Evolutionary conservation across 2,329 filamentous ascomycete species (phyloP).

Genomic region (Trematosphaeria pertusa): DNA sequence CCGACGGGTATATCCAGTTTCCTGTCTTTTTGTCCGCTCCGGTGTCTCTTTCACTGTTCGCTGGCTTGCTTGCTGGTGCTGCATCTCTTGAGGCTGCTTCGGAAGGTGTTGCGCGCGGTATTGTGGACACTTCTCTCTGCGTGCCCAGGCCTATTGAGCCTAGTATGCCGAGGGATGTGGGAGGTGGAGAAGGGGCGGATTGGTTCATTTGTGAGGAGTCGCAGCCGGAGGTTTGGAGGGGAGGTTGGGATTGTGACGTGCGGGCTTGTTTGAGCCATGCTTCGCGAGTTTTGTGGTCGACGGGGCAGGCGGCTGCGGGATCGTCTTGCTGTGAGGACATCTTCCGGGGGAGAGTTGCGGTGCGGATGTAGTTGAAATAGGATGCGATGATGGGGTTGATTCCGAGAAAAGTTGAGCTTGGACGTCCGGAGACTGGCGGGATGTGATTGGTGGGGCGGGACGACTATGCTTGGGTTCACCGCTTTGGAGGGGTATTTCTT

Average conservation of each 20-base stretch:
- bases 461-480: constrained; percentile 14
- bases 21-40: constrained; percentile 71
- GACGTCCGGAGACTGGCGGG: constrained; percentile 9
- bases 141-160: constrained; percentile 43
- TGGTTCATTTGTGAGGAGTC: constrained; percentile 48
- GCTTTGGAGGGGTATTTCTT: constrained; percentile 24
- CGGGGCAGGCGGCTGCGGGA: constrained; percentile 68
- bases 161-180: constrained; percentile 24
- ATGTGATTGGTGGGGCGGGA: constrained; percentile 6
- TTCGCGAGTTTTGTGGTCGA: constrained; percentile 88
- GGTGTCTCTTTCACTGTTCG: constrained; percentile 77
- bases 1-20: constrained; percentile 97
- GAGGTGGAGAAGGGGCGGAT: constrained; percentile 28
- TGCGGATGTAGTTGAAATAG: constrained; percentile 5
- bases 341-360: too few relatives aligned
- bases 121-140: constrained; percentile 56
- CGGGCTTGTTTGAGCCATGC: constrained; percentile 80
- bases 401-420: constrained; percentile 33
- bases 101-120: constrained; percentile 35
- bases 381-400: constrained; percentile 23
- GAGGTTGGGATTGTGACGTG: constrained; percentile 39
- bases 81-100: too few relatives aligned
- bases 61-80: constrained; percentile 52
- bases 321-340: constrained; percentile 46
- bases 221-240: constrained; percentile 39